Conservation (phyloP, 495 filamentous ascomycete species). For the Choiromyces venosus region DNA sequence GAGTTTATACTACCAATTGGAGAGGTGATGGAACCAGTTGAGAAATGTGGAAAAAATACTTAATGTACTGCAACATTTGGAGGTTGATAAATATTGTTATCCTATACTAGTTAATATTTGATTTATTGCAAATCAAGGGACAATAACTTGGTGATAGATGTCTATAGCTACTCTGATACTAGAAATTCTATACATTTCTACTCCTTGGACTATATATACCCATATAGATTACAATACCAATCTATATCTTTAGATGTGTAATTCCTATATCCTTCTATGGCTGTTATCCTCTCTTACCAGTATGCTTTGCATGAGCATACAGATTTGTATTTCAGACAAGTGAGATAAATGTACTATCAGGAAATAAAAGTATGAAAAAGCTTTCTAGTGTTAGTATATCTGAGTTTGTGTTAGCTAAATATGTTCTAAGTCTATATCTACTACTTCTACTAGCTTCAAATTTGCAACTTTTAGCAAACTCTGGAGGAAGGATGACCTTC, state of each 20-base stretch:
- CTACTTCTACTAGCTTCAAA: too few relatives aligned
- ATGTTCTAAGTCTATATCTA: too few relatives aligned
- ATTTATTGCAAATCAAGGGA: neutral
- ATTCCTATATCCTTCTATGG: neutral
- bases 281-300: neutral
- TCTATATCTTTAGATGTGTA: slow-evolving; percentile 4
- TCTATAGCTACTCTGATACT: too few relatives aligned
- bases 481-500: too few relatives aligned
- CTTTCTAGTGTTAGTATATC: neutral
- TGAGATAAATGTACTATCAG: neutral
- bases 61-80: neutral
- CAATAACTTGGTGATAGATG: too few relatives aligned
- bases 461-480: too few relatives aligned
- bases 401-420: too few relatives aligned
- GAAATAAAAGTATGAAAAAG: slow-evolving; percentile 5
- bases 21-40: neutral
- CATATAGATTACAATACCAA: slow-evolving; percentile 8
- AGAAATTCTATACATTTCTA: too few relatives aligned
- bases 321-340: slow-evolving; percentile 7
- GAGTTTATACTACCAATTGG: slow-evolving; percentile 5
- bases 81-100: slow-evolving; percentile 5
- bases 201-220: slow-evolving; percentile 4
- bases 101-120: neutral
- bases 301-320: slow-evolving; percentile 5
- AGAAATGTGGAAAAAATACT: too few relatives aligned